Base-by-base conservation (phyloP, 495 filamentous ascomycete genomes). In the Penicillium herquei region DNA sequence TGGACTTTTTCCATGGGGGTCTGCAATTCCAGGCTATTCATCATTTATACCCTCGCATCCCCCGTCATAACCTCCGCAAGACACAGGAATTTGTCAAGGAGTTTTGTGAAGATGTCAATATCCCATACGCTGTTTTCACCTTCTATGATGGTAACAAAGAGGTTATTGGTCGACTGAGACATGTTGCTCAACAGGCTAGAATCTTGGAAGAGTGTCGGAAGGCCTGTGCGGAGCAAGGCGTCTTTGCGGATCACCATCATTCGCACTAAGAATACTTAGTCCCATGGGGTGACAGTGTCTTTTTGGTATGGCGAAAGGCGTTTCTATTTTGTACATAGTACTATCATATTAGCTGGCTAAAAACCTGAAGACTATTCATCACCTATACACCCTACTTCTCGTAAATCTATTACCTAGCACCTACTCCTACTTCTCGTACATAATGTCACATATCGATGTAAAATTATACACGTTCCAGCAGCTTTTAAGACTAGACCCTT, bases 21-120 rank as follows among this genome's bases (percentile, higher is more conserved):
- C 73, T 96, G 58, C 91, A 96, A 71, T 96, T 95, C 64, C 91
- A 96, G 70, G 91, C 86, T 13, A 85, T 96, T 48, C 91, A 96
- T 56, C 91, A 96, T 70, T 72, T 96, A 31, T 96, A 81, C 57
- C 91, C 91, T 6, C 79, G 92, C 7, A 87, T 96, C 52, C 91
- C 91, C 42, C 76, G 91, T 26, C 92, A 96, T 56, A 96, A 96
- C 70, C 80, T 96, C 42, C 80, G 91, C n/a, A 72, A 74, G 56
- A 83, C 87, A 10, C 92, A 94, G 71, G 82, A 81, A 59, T 73
- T 93, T 32, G 89, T 96, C n/a, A 81, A 84, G 68, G 85, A 88
- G 10, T 96, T 96, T 64, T 96, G 92, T 62, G 73, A 84, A 21
- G 90, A 96, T 32, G 88, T 90, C 6, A 86, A 81, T 34, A 90